Conservation (phyloP, 2,329 filamentous ascomycete species). For the Ophiostoma sp. region DNA sequence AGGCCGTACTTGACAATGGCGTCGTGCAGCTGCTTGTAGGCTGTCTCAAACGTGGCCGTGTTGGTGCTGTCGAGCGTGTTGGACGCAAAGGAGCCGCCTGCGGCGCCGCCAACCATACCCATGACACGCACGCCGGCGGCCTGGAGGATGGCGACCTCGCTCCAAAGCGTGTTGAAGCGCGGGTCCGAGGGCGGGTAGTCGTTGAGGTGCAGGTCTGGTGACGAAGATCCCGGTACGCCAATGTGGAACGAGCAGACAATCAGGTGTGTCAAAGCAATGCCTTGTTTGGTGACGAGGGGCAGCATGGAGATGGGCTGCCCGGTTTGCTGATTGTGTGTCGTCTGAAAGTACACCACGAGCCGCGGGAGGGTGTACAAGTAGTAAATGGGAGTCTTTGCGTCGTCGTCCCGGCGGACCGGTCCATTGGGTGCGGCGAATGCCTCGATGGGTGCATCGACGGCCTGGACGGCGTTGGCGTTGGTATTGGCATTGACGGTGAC, state of each 20-base stretch:
- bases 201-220: slow-evolving; percentile 69
- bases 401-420: neutral
- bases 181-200: slow-evolving; percentile 69
- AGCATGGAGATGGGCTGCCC: slow-evolving; percentile 52
- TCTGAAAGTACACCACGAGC: slow-evolving; percentile 54
- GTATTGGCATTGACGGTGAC: neutral
- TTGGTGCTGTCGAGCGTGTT: slow-evolving; percentile 49
- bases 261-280: slow-evolving; percentile 68
- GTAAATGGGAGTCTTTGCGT: neutral
- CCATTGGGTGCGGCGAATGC: neutral
- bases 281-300: slow-evolving; percentile 50
- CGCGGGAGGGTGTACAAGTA: slow-evolving; percentile 38
- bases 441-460: neutral
- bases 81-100: slow-evolving; percentile 67
- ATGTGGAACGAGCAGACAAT: slow-evolving; percentile 86
- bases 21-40: slow-evolving; percentile 65
- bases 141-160: slow-evolving; percentile 71
- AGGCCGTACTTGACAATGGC: slow-evolving; percentile 59
- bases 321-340: neutral
- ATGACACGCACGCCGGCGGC: slow-evolving; percentile 74
- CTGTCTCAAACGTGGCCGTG: slow-evolving; percentile 61
- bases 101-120: slow-evolving; percentile 85
- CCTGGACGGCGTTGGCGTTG: neutral
- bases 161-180: slow-evolving; percentile 73
- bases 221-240: slow-evolving; percentile 56